Evolutionary conservation across 2,329 filamentous ascomycete genomes (phyloP).

Genomic region (Microsporum ferrugineum): DNA sequence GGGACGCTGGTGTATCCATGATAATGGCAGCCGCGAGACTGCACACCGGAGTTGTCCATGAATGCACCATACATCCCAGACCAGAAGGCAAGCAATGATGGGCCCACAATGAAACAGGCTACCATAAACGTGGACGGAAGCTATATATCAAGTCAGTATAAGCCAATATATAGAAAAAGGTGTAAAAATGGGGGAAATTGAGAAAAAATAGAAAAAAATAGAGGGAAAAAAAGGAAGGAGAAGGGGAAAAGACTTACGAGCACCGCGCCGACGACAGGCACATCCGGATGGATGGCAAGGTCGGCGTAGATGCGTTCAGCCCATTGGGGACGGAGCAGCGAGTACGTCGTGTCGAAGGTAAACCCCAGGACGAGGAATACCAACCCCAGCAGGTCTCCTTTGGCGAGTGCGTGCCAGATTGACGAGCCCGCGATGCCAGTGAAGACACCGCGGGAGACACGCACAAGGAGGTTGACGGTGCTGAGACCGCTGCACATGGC

Average conservation of each 20-base stretch:
- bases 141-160: background rate
- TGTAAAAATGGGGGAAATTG: background rate
- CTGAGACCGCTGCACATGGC: background rate
- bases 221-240: background rate
- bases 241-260: background rate
- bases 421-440: background rate
- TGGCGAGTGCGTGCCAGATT: conserved; percentile 1
- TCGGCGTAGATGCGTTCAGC: background rate
- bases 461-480: background rate
- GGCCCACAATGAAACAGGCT: background rate
- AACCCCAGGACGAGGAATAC: background rate
- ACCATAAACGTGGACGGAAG: background rate
- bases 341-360: background rate
- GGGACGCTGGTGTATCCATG: background rate
- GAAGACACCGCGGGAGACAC: background rate
- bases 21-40: conserved; percentile 1
- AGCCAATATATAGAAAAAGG: background rate
- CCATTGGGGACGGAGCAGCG: conserved; percentile 1
- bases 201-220: background rate
- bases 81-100: conserved; percentile 7
- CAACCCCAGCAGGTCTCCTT: conserved; percentile 5
- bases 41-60: conserved; percentile 1
- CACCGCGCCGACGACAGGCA: background rate
- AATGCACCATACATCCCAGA: conserved; percentile 7
- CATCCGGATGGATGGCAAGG: background rate